Base-by-base conservation (phyloP, 73 alveolate species). In the Symbiodinium pilosum region DNA sequence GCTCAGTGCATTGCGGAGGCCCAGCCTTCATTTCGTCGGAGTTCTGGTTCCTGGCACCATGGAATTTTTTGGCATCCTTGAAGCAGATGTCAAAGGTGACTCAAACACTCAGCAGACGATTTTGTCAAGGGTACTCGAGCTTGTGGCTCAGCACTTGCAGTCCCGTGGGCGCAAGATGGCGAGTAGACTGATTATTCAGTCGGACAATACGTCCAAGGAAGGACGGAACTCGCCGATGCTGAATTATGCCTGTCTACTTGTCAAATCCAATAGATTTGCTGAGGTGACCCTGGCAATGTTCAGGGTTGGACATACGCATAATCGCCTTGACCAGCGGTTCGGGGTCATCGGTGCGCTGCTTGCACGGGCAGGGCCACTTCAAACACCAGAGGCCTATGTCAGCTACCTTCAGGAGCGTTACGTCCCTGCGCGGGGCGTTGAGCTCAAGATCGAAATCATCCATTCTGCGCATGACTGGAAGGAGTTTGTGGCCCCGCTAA, bases 301-400 rank as follows among this genome's bases (percentile, higher is more conserved):
- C 36, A 0, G 52, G 2, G 93, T 85, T 6, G 93, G 93, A 51
- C 93, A 85, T 51, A 85, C 93, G 5, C 93, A 85, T 36, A 1
- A 38, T 36, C 93, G 93, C 44, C 54, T 85, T 12, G 93, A 85
- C 40, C 93, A 85, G 34, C 77, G 93, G 52, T 85, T 85, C 28
- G 59, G 51, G 4, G 93, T 85, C 38, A 85, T 85, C 6, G 75
- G 52, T 3, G 41, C n/a, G 2, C 77, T n/a, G n/a, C 81, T 85
- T 7, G 34, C 83, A 32, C 51, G 77, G 8, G 75, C 81, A 4
- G 1, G 14, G 20, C 32, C 32, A 20, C 39, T 85, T 40, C 83
- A 85, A n/a, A 44, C 54, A 28, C 83, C 93, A 0, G 81, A 2
- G 0, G 93, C 43, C 11, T 43, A 85, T 41, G 34, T n/a, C 75